Evolutionary conservation across 179 eudicot species (phyloP), one percentile per base, ranked within the genome.

Genomic region (Beta macrorhiza): DNA sequence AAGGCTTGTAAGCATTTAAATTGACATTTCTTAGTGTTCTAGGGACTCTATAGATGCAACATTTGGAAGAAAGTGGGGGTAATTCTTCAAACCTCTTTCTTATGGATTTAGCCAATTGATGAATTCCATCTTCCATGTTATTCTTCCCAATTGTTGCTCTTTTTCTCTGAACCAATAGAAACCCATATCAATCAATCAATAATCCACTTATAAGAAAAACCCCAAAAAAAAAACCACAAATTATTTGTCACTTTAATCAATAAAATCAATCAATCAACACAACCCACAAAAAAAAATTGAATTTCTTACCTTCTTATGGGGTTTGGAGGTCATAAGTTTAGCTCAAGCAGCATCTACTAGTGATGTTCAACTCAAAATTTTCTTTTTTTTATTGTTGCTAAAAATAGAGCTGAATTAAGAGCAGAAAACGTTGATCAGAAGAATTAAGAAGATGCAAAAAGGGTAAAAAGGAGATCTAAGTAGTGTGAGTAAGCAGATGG

Each of bases 31-130:
- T 74, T 17, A 86, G 67, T 8, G 80, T 82, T 59, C 65, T 75
- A 71, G 88, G 88, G 55, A 86, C 86, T 75, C 67, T 78, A 47
- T 86, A 86, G 15, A 86, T 83, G 82, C 86, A 86, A 72, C 85
- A 83, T 52, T 78, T 72, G 11, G 84, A 29, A 29, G 84, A 81
- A 1, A 75, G 75, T 5, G 81, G 53, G 17, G 81, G 86, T 59
- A 86, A 68, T 51, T 83, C 61, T 29, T 57, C 83, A 78, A 84
- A 78, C 51, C 64, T 83, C 16, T 19, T 80, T 69, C 82, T 80
- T 37, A 86, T 86, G n/a, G 86, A 80, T 74, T 77, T 81, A 0
- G 80, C 84, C 79, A 85, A 49, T 75, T 68, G 61, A 25, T 85
- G 80, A 25, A 81, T 70, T 68, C 76, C 87, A 67, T 78, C 78